Conservation (phyloP, 495 filamentous ascomycete species). For the Tuber brumale region DNA sequence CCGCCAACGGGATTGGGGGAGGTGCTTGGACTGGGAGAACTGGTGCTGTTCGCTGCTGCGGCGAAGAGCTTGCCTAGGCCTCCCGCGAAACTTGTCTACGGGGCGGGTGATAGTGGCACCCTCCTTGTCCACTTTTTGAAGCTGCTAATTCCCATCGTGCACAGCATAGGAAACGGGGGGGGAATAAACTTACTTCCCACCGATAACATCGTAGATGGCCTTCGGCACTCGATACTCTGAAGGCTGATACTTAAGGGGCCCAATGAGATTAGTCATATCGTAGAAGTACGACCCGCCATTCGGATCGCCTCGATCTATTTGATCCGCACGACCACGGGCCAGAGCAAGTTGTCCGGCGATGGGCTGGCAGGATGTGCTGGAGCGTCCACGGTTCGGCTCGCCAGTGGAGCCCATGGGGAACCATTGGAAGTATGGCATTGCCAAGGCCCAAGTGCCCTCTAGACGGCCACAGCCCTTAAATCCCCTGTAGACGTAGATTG, state of each 20-base stretch:
- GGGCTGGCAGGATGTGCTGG: background rate
- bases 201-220: constrained; percentile 11
- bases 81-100: background rate
- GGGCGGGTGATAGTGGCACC: constrained; percentile 8
- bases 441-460: background rate
- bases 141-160: background rate
- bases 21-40: background rate
- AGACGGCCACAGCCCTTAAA: background rate
- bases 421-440: constrained; percentile 2
- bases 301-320: background rate
- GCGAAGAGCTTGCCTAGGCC: constrained; percentile 13
- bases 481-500: background rate
- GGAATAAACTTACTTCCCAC: constrained; percentile 20
- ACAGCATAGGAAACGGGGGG: background rate
- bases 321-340: background rate
- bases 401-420: background rate
- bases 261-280: background rate
- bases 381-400: background rate
- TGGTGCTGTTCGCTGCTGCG: background rate
- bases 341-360: background rate
- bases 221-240: constrained; percentile 18
- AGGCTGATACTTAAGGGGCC: background rate
- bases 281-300: constrained; percentile 2
- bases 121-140: constrained; percentile 12
- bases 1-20: background rate